Percentiles rank a stretch among this genome's conserved stretches.
phyloP scores from a whole-genome alignment of 2,329 filamentous ascomycete species.

The Cyclaneusma minus region DNA sequence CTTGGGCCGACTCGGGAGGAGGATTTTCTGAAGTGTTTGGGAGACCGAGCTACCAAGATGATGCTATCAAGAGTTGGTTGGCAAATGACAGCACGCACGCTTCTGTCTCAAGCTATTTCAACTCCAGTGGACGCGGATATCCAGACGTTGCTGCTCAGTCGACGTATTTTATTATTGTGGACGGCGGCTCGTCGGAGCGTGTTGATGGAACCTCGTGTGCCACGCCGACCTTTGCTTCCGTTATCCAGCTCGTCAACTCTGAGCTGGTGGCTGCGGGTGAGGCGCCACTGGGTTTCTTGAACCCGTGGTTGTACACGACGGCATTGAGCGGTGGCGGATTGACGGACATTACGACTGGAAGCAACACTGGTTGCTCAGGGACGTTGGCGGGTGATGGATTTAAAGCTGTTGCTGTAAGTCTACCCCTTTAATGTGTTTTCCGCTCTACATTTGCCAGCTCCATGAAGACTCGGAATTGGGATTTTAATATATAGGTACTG shows the following conservation, averaged over 20 bases:
- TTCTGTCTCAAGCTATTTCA: no score
- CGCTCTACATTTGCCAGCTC: no score
- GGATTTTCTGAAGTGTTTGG: constrained; percentile 34
- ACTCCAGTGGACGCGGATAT: constrained; percentile 29
- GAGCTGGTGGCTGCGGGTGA: constrained; percentile 36
- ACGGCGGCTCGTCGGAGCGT: constrained; percentile 17
- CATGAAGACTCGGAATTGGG: no score
- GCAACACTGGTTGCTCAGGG: constrained; percentile 21
- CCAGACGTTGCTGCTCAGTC: constrained; percentile 40
- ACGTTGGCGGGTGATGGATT: constrained; percentile 11
- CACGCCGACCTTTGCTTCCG: constrained; percentile 37
- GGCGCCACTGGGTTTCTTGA: constrained; percentile 25
- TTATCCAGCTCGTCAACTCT: constrained; percentile 48
- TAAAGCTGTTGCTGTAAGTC: constrained; percentile 9
- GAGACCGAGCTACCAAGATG: constrained; percentile 27
- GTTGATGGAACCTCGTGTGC: constrained; percentile 38
- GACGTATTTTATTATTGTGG: constrained; percentile 32
- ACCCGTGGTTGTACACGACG: constrained; percentile 25
- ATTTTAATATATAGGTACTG: no score
- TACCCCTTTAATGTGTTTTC: neutral
- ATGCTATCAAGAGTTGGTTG: no score
- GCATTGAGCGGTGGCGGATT: constrained; percentile 22
- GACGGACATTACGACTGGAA: constrained; percentile 24
- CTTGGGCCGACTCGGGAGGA: constrained; percentile 23
- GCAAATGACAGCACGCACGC: no score